These are phyloP conservation scores for Deuterostichococcus epilithicus DNA, from an alignment of 139 green algal species.

Conservation along the genomic window DNA sequence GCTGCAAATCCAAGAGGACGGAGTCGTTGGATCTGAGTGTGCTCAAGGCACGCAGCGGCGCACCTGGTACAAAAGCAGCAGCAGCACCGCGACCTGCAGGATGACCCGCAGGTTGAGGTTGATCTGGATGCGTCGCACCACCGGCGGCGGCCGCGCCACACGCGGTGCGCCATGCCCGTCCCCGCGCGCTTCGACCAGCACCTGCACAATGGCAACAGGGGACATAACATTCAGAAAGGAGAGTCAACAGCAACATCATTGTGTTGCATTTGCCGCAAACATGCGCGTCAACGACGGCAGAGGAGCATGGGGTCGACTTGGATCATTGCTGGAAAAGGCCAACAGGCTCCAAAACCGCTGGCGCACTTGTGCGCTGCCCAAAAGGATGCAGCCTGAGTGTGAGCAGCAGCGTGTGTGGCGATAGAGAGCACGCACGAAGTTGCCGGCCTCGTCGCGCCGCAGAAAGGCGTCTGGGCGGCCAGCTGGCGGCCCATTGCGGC, in stretches of 20 bases:
- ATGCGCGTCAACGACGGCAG: too few species aligned
- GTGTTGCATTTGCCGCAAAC: neutral
- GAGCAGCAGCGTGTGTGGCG: too few species aligned
- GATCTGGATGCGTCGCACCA: conserved; percentile 44
- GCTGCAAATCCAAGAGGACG: too few species aligned
- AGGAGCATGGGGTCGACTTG: too few species aligned
- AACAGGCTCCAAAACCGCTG: too few species aligned
- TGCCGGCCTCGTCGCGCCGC: neutral
- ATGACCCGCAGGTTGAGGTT: conserved; percentile 57
- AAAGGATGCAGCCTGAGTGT: too few species aligned
- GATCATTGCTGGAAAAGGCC: too few species aligned
- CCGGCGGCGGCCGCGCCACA: neutral
- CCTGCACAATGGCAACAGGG: neutral
- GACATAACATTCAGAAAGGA: neutral
- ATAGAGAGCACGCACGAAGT: neutral
- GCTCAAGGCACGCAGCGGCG: neutral
- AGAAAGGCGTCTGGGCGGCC: neutral
- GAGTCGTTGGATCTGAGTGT: neutral
- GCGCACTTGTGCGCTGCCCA: too few species aligned
- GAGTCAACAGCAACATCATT: neutral
- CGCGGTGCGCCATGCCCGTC: neutral
- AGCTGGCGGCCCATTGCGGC: too few species aligned
- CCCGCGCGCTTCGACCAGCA: neutral
- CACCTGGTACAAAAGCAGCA: conserved; percentile 61
- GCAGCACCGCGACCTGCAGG: conserved; percentile 62